These are phyloP conservation scores for Blastomyces gilchristii DNA, from an alignment of 2,329 filamentous ascomycete species.

Conservation along the genomic window DNA sequence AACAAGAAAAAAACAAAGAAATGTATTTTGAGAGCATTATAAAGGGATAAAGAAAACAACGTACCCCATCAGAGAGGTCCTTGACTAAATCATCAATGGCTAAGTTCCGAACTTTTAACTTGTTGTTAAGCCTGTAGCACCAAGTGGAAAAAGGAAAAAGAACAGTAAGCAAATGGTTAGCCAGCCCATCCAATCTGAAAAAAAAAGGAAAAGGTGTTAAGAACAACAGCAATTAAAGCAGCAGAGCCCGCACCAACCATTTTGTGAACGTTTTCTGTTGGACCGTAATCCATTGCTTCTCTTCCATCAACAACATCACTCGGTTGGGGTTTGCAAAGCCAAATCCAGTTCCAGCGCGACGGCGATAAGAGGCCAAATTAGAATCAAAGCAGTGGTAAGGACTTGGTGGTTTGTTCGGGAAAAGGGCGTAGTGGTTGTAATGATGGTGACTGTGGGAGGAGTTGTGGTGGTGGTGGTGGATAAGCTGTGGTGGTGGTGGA, in stretches of 20 bases:
- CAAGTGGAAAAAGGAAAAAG: neutral
- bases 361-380: neutral
- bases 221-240: neutral
- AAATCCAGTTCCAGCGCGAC: neutral
- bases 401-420: neutral
- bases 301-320: conserved; percentile 37
- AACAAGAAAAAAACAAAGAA: neutral
- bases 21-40: conserved; percentile 3
- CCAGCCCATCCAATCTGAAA: neutral
- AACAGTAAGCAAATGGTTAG: neutral
- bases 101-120: conserved; percentile 67
- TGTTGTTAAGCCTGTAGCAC: conserved; percentile 75
- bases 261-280: conserved; percentile 99
- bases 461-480: neutral
- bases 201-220: too few species aligned
- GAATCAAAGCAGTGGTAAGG: neutral
- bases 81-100: conserved; percentile 77
- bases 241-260: conserved; percentile 50
- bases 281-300: conserved; percentile 61
- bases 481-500: neutral
- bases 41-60: conserved; percentile 28
- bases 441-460: neutral
- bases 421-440: neutral
- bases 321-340: neutral
- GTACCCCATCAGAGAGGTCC: conserved; percentile 87